Evolutionary conservation across 2,329 filamentous ascomycete species (phyloP).

Genomic region (Parastagonospora avenae): DNA sequence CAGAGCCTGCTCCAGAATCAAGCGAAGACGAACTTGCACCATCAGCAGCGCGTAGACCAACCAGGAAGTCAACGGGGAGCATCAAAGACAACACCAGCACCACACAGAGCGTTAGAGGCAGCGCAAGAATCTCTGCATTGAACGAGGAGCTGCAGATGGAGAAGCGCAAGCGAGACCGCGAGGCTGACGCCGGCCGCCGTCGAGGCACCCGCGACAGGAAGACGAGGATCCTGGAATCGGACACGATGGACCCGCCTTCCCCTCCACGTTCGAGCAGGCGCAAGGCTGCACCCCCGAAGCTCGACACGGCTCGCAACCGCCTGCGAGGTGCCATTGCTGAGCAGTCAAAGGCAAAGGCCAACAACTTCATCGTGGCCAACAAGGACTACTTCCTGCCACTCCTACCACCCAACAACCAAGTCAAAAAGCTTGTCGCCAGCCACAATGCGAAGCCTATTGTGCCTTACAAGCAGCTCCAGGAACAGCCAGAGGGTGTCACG

Average conservation of each 20-base stretch:
- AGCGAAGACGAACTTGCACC: slow-evolving; percentile 34
- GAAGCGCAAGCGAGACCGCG: slow-evolving; percentile 20
- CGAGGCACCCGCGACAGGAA: slow-evolving; percentile 32
- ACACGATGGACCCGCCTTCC: slow-evolving; percentile 27
- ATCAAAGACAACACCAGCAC: neutral
- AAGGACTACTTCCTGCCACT: slow-evolving; percentile 55
- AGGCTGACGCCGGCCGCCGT: slow-evolving; percentile 17
- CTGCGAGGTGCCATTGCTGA: slow-evolving; percentile 50
- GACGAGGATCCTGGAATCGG: slow-evolving; percentile 36
- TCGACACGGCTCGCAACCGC: slow-evolving; percentile 47
- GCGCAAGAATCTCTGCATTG: slow-evolving; percentile 15
- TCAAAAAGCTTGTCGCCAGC: slow-evolving; percentile 45
- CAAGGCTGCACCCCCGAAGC: slow-evolving; percentile 24
- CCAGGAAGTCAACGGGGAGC: neutral
- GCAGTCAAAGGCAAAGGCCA: slow-evolving; percentile 51
- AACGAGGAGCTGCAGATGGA: slow-evolving; percentile 43
- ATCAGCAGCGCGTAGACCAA: neutral
- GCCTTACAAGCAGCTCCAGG: slow-evolving; percentile 48
- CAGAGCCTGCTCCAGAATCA: slow-evolving; percentile 2
- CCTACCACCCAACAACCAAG: slow-evolving; percentile 51
- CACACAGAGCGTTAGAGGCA: neutral
- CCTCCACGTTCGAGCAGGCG: slow-evolving; percentile 6
- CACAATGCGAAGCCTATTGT: slow-evolving; percentile 32
- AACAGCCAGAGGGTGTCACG: slow-evolving; percentile 54
- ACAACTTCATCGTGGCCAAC: slow-evolving; percentile 53